Conservation (phyloP, 345 rosid genomes). For the Eutrema heterophyllum region DNA sequence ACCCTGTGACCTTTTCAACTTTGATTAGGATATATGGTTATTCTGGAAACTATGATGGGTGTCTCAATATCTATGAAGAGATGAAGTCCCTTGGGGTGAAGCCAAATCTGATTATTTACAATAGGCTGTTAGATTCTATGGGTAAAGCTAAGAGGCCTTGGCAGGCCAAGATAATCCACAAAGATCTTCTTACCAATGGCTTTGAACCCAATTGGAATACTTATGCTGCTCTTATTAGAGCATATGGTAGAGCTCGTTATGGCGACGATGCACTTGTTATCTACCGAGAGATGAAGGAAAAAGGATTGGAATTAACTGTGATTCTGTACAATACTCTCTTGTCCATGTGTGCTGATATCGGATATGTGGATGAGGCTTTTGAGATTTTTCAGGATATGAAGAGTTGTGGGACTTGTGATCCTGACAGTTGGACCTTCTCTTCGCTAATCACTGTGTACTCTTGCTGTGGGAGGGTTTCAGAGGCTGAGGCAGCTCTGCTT, state of each 20-base stretch:
- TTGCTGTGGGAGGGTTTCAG: conserved; percentile 66
- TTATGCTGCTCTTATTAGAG: conserved; percentile 68
- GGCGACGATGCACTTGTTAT: conserved; percentile 65
- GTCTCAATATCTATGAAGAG: conserved; percentile 88
- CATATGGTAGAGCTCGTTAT: conserved; percentile 78
- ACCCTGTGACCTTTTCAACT: conserved; percentile 54
- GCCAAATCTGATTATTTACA: conserved; percentile 61
- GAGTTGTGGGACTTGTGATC: conserved; percentile 47
- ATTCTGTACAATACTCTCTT: conserved; percentile 74
- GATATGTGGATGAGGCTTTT: conserved; percentile 59
- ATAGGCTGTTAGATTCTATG: conserved; percentile 80
- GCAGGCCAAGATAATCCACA: conserved; percentile 68
- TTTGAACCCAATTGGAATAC: conserved; percentile 56
- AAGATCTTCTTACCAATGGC: conserved; percentile 63
- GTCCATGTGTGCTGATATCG: conserved; percentile 90
- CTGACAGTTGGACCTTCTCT: conserved; percentile 95
- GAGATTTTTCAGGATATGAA: conserved; percentile 71
- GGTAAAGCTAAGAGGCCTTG: conserved; percentile 97
- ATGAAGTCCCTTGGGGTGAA: conserved; percentile 79
- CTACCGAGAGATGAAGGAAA: conserved; percentile 81
- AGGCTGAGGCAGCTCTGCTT: conserved; percentile 69
- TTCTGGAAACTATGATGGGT: conserved; percentile 77
- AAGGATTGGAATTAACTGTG: conserved; percentile 51
- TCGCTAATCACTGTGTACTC: conserved; percentile 76
- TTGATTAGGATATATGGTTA: conserved; percentile 66